These are phyloP conservation scores for Dictyostelium citrinum DNA, from an alignment of 78 protist genomes.

Conservation along the genomic window DNA sequence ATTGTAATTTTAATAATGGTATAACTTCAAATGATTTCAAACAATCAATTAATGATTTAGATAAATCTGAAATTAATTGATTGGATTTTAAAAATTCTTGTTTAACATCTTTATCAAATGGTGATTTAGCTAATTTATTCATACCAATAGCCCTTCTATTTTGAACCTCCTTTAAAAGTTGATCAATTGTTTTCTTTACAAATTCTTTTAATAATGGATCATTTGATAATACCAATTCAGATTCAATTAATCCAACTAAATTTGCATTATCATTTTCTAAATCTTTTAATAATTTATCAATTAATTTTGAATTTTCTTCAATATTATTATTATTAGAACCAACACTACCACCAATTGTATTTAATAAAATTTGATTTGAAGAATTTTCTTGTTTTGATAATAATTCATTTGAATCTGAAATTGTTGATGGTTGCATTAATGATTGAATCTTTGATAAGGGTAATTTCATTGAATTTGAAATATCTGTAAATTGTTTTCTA, in stretches of 20 bases:
- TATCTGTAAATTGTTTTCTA: neutral
- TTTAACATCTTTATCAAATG: neutral
- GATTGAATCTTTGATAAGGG: constrained; percentile 25
- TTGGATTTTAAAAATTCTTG: neutral
- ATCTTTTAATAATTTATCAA: neutral
- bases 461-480: neutral
- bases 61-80: neutral
- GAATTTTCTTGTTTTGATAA: neutral
- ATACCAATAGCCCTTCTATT: neutral
- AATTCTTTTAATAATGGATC: neutral
- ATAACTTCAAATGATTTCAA: constrained; percentile 6
- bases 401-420: neutral
- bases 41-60: constrained; percentile 20
- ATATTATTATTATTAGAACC: neutral
- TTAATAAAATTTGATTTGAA: neutral
- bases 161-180: neutral
- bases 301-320: neutral
- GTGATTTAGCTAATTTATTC: neutral
- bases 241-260: constrained; percentile 14
- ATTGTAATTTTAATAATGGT: neutral
- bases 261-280: neutral
- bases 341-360: too few species aligned
- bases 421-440: constrained; percentile 36
- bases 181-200: neutral
- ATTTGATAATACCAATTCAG: neutral